Evolutionary conservation across 1,139 yeast genomes (phyloP).

Genomic region (Magnusiomyces suaveolens): DNA sequence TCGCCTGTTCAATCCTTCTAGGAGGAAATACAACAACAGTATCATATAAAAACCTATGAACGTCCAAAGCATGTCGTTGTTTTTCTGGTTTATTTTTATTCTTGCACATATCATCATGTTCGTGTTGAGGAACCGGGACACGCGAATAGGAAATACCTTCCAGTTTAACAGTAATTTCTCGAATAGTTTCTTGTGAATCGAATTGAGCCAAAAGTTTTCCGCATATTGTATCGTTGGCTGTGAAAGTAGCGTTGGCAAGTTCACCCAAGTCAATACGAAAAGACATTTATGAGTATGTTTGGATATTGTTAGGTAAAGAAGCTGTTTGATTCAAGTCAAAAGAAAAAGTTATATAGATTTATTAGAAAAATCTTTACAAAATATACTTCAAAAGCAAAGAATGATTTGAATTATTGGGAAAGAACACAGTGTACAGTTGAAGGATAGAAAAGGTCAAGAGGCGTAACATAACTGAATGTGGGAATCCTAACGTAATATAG

Average conservation of each 20-base stretch:
- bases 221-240: conserved; percentile 11
- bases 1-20: conserved; percentile 40
- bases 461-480: too few species aligned
- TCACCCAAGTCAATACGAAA: neutral
- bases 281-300: neutral
- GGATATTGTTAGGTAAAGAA: neutral
- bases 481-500: too few species aligned
- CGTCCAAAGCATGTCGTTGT: conserved; percentile 32
- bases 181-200: conserved; percentile 9
- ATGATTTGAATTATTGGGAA: too few species aligned
- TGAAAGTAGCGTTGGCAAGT: conserved; percentile 6
- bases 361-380: too few species aligned
- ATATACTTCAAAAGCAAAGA: too few species aligned
- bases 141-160: conserved; percentile 15
- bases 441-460: too few species aligned
- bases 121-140: conserved; percentile 11
- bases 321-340: too few species aligned
- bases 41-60: conserved; percentile 49
- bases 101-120: neutral
- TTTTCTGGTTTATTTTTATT: conserved; percentile 11
- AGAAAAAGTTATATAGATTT: too few species aligned
- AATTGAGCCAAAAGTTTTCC: conserved; percentile 7
- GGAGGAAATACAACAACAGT: conserved; percentile 55
- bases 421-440: too few species aligned
- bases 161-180: conserved; percentile 11